A percentile compares a stretch with the other conserved stretches of the same genome.
These are phyloP conservation scores for Quercus robur DNA, from an alignment of 306 rosid genomes.

Conservation along the genomic window DNA sequence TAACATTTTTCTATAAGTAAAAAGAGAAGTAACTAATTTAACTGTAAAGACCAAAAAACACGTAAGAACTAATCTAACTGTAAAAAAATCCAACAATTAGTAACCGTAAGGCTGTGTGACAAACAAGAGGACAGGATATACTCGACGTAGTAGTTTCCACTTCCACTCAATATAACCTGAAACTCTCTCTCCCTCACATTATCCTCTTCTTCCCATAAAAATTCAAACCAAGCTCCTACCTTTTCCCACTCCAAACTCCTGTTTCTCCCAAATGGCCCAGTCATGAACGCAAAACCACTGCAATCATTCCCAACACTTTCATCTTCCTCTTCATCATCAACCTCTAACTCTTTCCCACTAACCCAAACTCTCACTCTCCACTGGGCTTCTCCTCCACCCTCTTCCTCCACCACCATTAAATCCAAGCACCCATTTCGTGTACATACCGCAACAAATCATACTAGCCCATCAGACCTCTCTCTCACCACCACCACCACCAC, in stretches of 20 bases:
- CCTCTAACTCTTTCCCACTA: slow-evolving; percentile 15
- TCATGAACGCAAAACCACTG: slow-evolving; percentile 50
- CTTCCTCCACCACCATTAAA: slow-evolving; percentile 24
- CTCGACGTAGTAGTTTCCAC: slow-evolving; percentile 41
- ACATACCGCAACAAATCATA: slow-evolving; percentile 31
- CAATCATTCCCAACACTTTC: slow-evolving; percentile 16
- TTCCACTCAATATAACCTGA: slow-evolving; percentile 32
- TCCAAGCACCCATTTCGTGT: slow-evolving; percentile 19
- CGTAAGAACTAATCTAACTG: no score
- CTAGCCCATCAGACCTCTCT: slow-evolving; percentile 33
- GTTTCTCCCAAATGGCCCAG: slow-evolving; percentile 43
- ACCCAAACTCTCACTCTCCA: slow-evolving; percentile 23
- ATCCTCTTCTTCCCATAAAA: background rate
- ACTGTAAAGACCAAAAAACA: no score
- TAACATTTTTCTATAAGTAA: no score
- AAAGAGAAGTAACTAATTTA: no score
- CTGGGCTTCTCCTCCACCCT: slow-evolving; percentile 26
- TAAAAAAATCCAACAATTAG: background rate
- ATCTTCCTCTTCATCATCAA: slow-evolving; percentile 20
- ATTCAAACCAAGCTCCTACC: background rate
- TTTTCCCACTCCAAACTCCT: background rate
- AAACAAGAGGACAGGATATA: slow-evolving; percentile 39
- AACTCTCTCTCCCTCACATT: slow-evolving; percentile 19
- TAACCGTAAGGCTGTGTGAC: background rate
- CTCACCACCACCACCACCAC: slow-evolving; percentile 20